Base-by-base conservation (phyloP, 2,329 filamentous ascomycete species). In the Pestalotiopsis sp. region DNA sequence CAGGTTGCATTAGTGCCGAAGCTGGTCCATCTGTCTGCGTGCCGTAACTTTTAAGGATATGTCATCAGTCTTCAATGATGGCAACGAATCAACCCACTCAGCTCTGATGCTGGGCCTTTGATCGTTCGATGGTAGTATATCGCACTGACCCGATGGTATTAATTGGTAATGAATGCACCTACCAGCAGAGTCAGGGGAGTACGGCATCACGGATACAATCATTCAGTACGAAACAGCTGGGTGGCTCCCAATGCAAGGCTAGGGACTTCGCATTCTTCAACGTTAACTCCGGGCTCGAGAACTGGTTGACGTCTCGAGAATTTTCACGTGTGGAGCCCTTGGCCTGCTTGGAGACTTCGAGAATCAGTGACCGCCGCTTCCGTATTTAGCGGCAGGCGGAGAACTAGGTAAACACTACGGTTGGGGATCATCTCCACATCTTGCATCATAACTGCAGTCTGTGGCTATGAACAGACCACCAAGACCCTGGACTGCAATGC, bases 1-100 rank as follows among this genome's bases (percentile, higher is more conserved):
- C 59, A 62, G 59, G 59, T 62, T 62, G 59, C 59, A 39, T 62
- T 62, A 62, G 59, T 31, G 59, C 36, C 17, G 14, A 52, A 52
- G 5, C 4, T 20, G 45, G n/a, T 52, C 7, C 7, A 36, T 36
- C 31, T 17, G 45, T 7, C 20, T 52, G 45, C 14, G 9, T 52
- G 45, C 5, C 45, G n/a, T 52, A 7, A n/a, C 17, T 14, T 23
- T 31, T 36, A 59, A 58, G 57, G 13, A 31, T 23, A 59, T 25
- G 9, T 52, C 17, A 17, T n/a, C 17, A 20, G 17, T 6, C 17
- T 52, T n/a, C 20, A 52, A 14, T 49, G 14, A 49, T 7, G 41
- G 2, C 20, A 36, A 36, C 6, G 31, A 36, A 36, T 2, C 7
- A 36, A 36, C 7, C 17, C 45, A n/a, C 14, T 52, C 20, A 52